Evolutionary conservation across 2,329 filamentous ascomycete species (phyloP), one percentile per base, ranked within the genome.

Genomic region (Sporothrix inflata): DNA sequence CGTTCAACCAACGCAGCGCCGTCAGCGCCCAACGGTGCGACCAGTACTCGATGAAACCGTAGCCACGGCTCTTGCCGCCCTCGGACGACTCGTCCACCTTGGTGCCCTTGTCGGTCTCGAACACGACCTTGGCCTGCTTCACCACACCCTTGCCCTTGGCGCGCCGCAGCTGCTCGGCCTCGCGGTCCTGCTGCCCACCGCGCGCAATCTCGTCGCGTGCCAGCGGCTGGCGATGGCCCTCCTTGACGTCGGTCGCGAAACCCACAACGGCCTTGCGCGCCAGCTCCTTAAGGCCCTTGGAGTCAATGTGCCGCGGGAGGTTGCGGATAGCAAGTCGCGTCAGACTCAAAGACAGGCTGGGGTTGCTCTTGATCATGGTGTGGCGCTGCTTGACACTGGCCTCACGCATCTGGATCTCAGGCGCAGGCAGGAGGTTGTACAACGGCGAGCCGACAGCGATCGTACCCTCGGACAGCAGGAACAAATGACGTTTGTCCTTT

Each of bases 21-120:
- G 98, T 98, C 51, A 99, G 86, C 16, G 96, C 96, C 85, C 92
- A 95, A 67, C 96, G 91, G 79, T 99, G 96, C 40, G 93, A 96
- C 75, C 90, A 92, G 82, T 98, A 99, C 83, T 99, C 96, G 76
- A 99, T 92, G 84, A 99, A 99, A 14, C 97, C 96, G 80, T 99
- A 99, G 5, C 96, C 96, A 80, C 95, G 89, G 80, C 92, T 96
- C 79, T 92, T 89, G 63, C 94, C 94, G 7, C 90, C 94, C 57
- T 53, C 73, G 40, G 57, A 66, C 61, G 69, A n/a, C 82, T 97
- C 94, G 9, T 87, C 82, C 16, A 97, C 89, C 83, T 98, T 98
- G 78, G 89, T 89, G 61, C 96, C 96, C 76, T 96, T 90, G 47
- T 88, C 88, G 71, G 91, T 92, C 83, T 99, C 96, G 78, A 96